These are phyloP conservation scores for Penicillium corylophilum DNA, from an alignment of 2,329 filamentous ascomycete genomes.

Conservation along the genomic window DNA sequence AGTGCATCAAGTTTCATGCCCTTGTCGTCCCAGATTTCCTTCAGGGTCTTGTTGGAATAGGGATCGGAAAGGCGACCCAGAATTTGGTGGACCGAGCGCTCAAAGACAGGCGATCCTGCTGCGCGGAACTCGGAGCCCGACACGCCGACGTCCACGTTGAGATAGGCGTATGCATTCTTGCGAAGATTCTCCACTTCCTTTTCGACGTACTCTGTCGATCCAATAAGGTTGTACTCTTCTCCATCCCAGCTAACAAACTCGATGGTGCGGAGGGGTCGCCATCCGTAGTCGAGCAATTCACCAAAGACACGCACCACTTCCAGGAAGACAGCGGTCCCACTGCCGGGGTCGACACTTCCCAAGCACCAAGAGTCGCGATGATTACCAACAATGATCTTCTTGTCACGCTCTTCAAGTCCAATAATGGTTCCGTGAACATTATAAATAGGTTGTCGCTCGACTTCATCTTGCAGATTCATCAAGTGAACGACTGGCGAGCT, in stretches of 20 bases:
- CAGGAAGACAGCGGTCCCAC: slow-evolving; percentile 86
- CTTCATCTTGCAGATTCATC: slow-evolving; percentile 83
- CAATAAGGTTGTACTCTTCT: slow-evolving; percentile 87
- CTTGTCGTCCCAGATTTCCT: slow-evolving; percentile 69
- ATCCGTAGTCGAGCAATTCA: slow-evolving; percentile 71
- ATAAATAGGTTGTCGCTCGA: slow-evolving; percentile 79
- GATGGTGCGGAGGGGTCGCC: slow-evolving; percentile 90
- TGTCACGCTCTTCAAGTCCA: slow-evolving; percentile 79
- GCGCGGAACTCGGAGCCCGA: slow-evolving; percentile 73
- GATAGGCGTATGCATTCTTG: slow-evolving; percentile 75
- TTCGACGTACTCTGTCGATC: slow-evolving; percentile 94
- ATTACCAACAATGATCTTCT: slow-evolving; percentile 86
- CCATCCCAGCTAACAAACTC: slow-evolving; percentile 98
- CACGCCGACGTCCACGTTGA: slow-evolving; percentile 86
- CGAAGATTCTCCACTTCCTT: slow-evolving; percentile 72
- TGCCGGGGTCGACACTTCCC: slow-evolving; percentile 80
- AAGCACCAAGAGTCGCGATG: slow-evolving; percentile 92
- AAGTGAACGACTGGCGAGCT: slow-evolving; percentile 76
- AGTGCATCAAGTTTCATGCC: slow-evolving; percentile 63
- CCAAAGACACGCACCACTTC: slow-evolving; percentile 86
- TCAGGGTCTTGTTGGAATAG: slow-evolving; percentile 67
- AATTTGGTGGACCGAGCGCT: slow-evolving; percentile 68
- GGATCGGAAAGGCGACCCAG: slow-evolving; percentile 75
- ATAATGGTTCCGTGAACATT: slow-evolving; percentile 83
- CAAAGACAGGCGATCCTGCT: slow-evolving; percentile 76